Base-by-base conservation (phyloP, 805 yeast species). In the Candida schatavii region DNA sequence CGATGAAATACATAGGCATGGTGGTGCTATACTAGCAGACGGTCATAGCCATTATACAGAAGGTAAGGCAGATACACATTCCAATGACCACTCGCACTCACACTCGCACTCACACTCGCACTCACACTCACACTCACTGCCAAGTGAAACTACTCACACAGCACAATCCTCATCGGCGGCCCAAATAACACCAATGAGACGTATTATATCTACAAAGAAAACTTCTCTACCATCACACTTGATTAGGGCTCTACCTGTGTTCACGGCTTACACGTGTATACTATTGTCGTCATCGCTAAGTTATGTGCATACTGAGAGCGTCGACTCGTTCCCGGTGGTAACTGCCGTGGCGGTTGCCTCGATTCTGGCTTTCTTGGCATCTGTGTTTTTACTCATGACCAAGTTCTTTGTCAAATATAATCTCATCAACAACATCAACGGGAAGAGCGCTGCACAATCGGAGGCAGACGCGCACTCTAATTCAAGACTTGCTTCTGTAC, bases 191-290 rank as follows among this genome's bases (percentile, higher is more conserved):
- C 20, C 37, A 5, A 35, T 25, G 34, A 29, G 18, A 15, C 35
- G 42, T n/a, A 31, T 31, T 26, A 28, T 18, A 15, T 5, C 21
- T 29, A 42, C 15, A 9, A 26, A 6, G 18, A 37, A 18, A 15
- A 5, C 40, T 15, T 14, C 40, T 11, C 21, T 37, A 21, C n/a
- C 33, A 13, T 26, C 29, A 6, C 42, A 37, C 19, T 27, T 61
- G 25, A 37, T 56, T 26, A 52, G 57, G n/a, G 54, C 68, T 3
- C 47, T 66, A 25, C 72, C 72, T 1, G 58, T 62, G 20, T 48
- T 66, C 22, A 55, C 60, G 35, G 59, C 70, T 4, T 51, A 63
- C 23, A 66, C 69, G 9, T 49, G 62, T 31, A 42, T 61, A 36
- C 51, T 64, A 21, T 40, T 64, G 30, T 54, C 67, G 33, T 50